These are phyloP conservation scores for Cymbopogon flexuosus DNA, from an alignment of 202 grass and related monocot species.

Conservation along the genomic window DNA sequence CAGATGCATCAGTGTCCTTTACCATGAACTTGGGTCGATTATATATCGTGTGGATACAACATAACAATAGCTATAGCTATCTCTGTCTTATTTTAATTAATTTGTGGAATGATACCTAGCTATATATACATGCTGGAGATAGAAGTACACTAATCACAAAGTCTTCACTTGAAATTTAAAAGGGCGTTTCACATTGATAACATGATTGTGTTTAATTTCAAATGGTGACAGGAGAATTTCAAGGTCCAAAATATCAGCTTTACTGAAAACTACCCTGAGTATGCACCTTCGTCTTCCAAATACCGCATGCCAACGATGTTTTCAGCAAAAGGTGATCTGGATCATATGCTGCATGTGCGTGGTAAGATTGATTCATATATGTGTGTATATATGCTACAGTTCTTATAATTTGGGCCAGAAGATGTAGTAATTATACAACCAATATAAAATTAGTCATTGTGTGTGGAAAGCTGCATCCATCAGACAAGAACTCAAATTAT, in stretches of 20 bases:
- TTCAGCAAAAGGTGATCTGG: conserved; percentile 43
- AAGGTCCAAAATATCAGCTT: conserved; percentile 40
- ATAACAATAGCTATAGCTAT: not conserved
- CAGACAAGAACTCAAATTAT: not conserved
- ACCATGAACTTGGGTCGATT: not conserved
- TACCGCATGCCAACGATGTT: conserved; percentile 53
- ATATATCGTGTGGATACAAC: not conserved
- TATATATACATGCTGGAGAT: not conserved
- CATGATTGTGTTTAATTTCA: not conserved
- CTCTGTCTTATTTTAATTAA: no score
- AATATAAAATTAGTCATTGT: not conserved
- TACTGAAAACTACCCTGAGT: conserved; percentile 45
- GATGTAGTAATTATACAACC: not conserved
- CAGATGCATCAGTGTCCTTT: not conserved
- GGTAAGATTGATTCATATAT: conserved; percentile 48
- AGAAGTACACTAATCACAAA: not conserved
- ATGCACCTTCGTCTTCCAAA: conserved; percentile 53
- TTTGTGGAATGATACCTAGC: not conserved
- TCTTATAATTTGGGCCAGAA: not conserved
- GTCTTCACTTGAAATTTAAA: not conserved
- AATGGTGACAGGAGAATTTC: conserved; percentile 34
- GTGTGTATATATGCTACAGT: not conserved
- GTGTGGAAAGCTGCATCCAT: not conserved
- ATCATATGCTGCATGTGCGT: conserved; percentile 46
- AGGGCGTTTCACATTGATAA: not conserved